Evolutionary conservation across 257 asterid species (phyloP).

Genomic region (Solanum sitiens): DNA sequence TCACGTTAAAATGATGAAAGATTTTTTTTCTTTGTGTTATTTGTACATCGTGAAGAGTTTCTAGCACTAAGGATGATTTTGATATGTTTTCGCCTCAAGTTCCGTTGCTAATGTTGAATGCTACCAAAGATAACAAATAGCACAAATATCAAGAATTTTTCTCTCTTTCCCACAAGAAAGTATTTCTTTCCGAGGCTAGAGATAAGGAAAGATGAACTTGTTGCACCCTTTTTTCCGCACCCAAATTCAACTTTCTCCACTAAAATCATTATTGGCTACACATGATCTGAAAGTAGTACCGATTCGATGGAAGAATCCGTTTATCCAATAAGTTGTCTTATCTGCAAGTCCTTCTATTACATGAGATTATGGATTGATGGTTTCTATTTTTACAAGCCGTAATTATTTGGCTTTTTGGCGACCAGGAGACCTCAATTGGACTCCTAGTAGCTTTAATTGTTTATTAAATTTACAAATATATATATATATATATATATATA

Average conservation of each 20-base stretch:
- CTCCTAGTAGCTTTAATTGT: background rate
- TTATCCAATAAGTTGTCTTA: background rate
- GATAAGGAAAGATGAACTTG: background rate
- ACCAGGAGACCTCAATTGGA: background rate
- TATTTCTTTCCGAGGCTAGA: background rate
- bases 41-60: background rate
- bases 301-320: background rate
- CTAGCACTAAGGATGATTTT: background rate
- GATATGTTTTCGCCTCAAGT: background rate
- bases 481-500: no score
- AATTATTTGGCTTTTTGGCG: background rate
- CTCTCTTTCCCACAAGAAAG: background rate
- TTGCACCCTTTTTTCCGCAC: background rate
- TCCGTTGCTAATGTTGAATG: background rate
- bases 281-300: background rate
- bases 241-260: background rate
- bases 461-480: no score
- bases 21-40: background rate
- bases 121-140: background rate
- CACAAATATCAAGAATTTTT: background rate
- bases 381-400: background rate
- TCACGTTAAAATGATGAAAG: background rate
- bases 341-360: background rate
- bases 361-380: background rate
- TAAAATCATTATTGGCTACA: background rate